Percentiles rank a stretch among this genome's conserved stretches.
phyloP scores from a whole-genome alignment of 257 asterid genomes.

The Solanum bukasovii region DNA sequence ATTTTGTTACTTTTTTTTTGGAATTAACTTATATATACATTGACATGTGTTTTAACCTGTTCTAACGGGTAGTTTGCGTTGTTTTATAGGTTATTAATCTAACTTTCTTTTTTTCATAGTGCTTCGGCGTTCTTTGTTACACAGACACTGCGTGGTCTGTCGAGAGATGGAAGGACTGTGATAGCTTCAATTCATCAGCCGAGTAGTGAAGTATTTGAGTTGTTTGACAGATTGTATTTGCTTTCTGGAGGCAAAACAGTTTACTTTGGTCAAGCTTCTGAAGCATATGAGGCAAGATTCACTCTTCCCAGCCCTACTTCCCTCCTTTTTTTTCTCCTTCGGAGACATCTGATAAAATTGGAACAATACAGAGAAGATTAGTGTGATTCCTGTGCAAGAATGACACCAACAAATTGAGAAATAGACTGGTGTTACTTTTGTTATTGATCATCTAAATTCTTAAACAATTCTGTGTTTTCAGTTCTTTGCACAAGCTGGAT shows the following conservation, averaged over 20 bases:
- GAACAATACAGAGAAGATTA: background rate
- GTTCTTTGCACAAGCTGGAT: slow-evolving; percentile 95
- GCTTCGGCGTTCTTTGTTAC: slow-evolving; percentile 97
- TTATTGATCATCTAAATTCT: background rate
- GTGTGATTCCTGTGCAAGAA: background rate
- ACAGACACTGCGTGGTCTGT: slow-evolving; percentile 72
- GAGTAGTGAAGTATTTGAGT: slow-evolving; percentile 96
- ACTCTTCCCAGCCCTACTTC: background rate
- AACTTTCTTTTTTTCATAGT: slow-evolving; percentile 22
- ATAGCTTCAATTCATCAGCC: slow-evolving; percentile 98
- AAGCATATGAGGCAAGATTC: slow-evolving; percentile 72
- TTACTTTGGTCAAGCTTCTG: slow-evolving; percentile 88
- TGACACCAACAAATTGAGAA: background rate
- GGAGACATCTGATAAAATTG: background rate
- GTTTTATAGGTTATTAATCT: background rate
- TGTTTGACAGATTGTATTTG: slow-evolving; percentile 69
- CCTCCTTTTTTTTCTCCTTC: background rate
- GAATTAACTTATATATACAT: background rate
- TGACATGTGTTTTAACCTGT: background rate
- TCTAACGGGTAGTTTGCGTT: background rate
- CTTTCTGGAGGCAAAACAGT: slow-evolving; percentile 89
- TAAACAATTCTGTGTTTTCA: slow-evolving; percentile 13
- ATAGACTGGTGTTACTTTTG: background rate
- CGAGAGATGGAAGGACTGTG: slow-evolving; percentile 90
- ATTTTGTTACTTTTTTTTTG: background rate